Evolutionary conservation across 1,284 basidiomycete species (phyloP).

Genomic region (Veloboletus limbatus): DNA sequence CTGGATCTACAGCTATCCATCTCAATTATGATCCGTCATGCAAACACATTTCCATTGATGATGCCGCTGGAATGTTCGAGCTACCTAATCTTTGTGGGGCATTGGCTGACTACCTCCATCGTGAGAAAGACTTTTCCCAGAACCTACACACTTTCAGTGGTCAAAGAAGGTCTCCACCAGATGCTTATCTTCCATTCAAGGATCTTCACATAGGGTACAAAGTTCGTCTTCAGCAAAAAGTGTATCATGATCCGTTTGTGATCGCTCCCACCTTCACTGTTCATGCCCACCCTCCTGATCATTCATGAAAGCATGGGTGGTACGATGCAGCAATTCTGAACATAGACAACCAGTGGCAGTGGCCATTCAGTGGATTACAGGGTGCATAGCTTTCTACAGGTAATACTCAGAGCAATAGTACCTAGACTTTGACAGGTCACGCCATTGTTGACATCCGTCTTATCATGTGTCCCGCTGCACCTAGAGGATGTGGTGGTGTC

Average conservation of each 20-base stretch:
- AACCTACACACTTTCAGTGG: neutral
- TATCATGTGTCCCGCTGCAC: conserved; percentile 24
- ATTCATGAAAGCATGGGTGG: conserved; percentile 21
- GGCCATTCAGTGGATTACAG: conserved; percentile 26
- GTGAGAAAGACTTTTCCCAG: conserved; percentile 5
- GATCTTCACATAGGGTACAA: conserved; percentile 8
- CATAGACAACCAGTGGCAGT: conserved; percentile 15
- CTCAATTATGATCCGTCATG: conserved; percentile 21
- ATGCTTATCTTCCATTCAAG: conserved; percentile 3
- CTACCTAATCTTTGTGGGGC: conserved; percentile 29
- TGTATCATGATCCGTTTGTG: neutral
- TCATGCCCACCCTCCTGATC: no score
- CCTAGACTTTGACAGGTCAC: conserved; percentile 22
- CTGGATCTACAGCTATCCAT: conserved; percentile 23
- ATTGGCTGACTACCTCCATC: conserved; percentile 25
- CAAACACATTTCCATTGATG: conserved; percentile 18
- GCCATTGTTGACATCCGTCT: conserved; percentile 24
- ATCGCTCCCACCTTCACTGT: neutral
- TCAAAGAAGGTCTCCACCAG: neutral
- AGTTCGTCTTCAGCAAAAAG: conserved; percentile 7
- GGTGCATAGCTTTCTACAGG: conserved; percentile 20
- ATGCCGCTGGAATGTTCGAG: conserved; percentile 21
- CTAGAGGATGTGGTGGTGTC: neutral
- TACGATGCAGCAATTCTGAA: conserved; percentile 27
- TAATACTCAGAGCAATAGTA: no score